Conservation (phyloP, 345 rosid species). For the Cochlearia excelsa region DNA sequence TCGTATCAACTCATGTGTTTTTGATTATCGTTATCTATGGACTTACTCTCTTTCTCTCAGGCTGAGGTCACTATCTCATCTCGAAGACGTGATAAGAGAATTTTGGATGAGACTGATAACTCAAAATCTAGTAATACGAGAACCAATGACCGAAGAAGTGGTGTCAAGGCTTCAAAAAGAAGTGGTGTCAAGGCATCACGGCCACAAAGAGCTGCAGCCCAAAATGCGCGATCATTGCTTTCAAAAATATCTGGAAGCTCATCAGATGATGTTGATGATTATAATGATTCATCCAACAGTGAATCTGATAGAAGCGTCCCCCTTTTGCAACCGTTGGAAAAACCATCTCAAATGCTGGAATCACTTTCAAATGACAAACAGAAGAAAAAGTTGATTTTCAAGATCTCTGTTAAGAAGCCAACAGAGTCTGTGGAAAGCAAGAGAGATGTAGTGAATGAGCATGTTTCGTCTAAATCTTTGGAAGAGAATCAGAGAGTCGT, state of each 20-base stretch:
- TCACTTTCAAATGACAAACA: constrained; percentile 48
- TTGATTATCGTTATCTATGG: constrained; percentile 26
- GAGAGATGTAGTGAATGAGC: constrained; percentile 33
- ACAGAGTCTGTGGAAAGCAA: constrained; percentile 37
- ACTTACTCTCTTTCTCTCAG: constrained; percentile 48
- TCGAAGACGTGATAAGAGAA: constrained; percentile 75
- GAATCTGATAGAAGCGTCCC: constrained; percentile 49
- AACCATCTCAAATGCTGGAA: constrained; percentile 43
- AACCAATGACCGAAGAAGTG: constrained; percentile 50
- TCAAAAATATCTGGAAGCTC: constrained; percentile 80
- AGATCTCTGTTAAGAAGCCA: constrained; percentile 65
- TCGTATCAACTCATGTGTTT: constrained; percentile 21
- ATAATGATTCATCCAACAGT: constrained; percentile 57
- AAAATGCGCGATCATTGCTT: constrained; percentile 79
- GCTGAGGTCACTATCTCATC: constrained; percentile 58
- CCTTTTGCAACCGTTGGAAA: constrained; percentile 37
- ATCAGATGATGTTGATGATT: constrained; percentile 60
- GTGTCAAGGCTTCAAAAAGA: constrained; percentile 51
- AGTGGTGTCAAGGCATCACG: constrained; percentile 62
- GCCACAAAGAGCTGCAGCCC: constrained; percentile 93
- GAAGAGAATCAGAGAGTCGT: constrained; percentile 38
- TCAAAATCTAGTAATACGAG: constrained; percentile 45
- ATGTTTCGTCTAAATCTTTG: constrained; percentile 40
- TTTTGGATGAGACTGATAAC: constrained; percentile 62
- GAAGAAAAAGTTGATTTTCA: constrained; percentile 71